Percentiles rank a stretch among this genome's conserved stretches.
Conservation (phyloP, 306 rosid genomes). For the Carpinus fangiana region DNA sequence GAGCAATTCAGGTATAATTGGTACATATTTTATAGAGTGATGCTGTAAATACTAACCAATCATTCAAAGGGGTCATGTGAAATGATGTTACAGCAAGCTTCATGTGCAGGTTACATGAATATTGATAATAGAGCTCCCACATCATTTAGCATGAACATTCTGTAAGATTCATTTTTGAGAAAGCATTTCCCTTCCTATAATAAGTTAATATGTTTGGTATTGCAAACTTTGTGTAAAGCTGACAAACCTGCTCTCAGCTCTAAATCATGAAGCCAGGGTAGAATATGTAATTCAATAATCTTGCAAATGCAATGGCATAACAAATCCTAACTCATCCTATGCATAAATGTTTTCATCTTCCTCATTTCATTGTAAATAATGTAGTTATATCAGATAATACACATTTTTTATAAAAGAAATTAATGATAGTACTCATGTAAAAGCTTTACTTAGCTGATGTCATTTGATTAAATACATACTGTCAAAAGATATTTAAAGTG, state of each 20-base stretch:
- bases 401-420: not conserved
- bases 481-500: conserved; percentile 11
- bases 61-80: not conserved
- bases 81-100: not conserved
- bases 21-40: not conserved
- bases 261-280: not conserved
- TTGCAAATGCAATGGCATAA: not conserved
- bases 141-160: not conserved
- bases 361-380: not conserved
- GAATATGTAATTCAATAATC: not conserved
- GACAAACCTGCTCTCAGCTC: not conserved
- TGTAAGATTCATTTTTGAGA: not conserved
- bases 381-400: not conserved
- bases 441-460: not conserved
- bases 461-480: not conserved
- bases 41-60: not conserved
- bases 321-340: not conserved
- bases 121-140: not conserved
- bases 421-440: not conserved
- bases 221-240: not conserved
- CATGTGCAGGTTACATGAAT: not conserved
- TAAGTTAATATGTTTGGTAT: not conserved
- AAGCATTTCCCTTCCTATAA: not conserved
- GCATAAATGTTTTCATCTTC: not conserved
- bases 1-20: not conserved